Percentiles rank a stretch among this genome's conserved stretches.
These are phyloP conservation scores for Pythium pyrilobum DNA, from an alignment of 352 stramenopile genomes.

Conservation along the genomic window DNA sequence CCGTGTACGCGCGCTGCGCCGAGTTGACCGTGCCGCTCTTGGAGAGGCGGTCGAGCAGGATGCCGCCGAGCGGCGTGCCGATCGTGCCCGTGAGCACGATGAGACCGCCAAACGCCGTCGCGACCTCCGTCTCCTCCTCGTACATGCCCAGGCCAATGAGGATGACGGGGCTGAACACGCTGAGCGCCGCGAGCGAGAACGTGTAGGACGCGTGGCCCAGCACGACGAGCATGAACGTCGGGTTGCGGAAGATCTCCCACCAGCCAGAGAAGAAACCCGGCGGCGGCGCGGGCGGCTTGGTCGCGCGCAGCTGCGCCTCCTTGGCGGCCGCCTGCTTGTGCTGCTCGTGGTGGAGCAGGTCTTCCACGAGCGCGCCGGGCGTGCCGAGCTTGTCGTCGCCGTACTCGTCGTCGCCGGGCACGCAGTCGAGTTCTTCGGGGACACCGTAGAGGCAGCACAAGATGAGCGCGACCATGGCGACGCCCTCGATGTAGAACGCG, in stretches of 20 bases:
- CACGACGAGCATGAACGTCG: slow-evolving; percentile 75
- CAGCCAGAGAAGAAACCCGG: slow-evolving; percentile 49
- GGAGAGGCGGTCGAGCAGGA: slow-evolving; percentile 58
- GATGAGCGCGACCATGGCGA: slow-evolving; percentile 79
- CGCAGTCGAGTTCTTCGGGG: slow-evolving; percentile 47
- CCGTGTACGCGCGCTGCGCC: slow-evolving; percentile 41
- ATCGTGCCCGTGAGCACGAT: slow-evolving; percentile 82
- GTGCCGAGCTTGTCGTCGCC: background rate
- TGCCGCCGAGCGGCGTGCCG: slow-evolving; percentile 82
- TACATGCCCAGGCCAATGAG: slow-evolving; percentile 90
- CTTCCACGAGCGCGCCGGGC: background rate
- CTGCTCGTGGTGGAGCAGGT: slow-evolving; percentile 19
- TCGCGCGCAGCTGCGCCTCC: slow-evolving; percentile 14
- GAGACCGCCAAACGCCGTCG: slow-evolving; percentile 82
- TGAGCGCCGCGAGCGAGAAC: slow-evolving; percentile 82
- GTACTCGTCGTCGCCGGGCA: slow-evolving; percentile 27
- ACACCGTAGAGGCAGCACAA: slow-evolving; percentile 58
- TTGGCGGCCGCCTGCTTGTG: background rate
- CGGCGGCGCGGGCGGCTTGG: slow-evolving; percentile 13
- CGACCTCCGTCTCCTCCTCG: slow-evolving; percentile 72
- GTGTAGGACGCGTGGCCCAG: slow-evolving; percentile 85
- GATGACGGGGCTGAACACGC: slow-evolving; percentile 84
- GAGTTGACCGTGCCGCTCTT: slow-evolving; percentile 28
- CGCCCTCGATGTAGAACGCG: slow-evolving; percentile 85
- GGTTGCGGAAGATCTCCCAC: slow-evolving; percentile 59